These are phyloP conservation scores for Erigeron canadensis DNA, from an alignment of 129 eudicot species.

Conservation along the genomic window DNA sequence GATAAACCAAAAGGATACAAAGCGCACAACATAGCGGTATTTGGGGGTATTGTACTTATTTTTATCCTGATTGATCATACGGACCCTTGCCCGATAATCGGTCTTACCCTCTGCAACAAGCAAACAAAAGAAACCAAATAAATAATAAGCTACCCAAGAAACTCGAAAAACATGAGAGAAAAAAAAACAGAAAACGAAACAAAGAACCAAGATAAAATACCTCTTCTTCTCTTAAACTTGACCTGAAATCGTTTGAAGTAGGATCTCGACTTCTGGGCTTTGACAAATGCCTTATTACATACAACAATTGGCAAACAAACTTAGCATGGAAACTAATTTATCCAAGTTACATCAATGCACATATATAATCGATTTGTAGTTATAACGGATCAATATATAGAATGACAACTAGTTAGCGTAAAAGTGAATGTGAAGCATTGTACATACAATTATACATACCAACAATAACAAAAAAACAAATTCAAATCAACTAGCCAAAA, in stretches of 20 bases:
- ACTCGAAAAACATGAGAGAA: background rate
- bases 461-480: too few species aligned
- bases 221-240: constrained; percentile 62
- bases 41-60: constrained; percentile 66
- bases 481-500: too few species aligned
- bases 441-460: too few species aligned
- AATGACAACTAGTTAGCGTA: background rate
- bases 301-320: constrained; percentile 3
- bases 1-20: constrained; percentile 37
- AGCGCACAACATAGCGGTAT: constrained; percentile 56
- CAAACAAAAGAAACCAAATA: background rate
- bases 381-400: background rate
- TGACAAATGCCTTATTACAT: constrained; percentile 39
- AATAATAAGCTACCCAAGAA: background rate
- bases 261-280: constrained; percentile 51
- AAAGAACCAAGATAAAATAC: constrained; percentile 28
- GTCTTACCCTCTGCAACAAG: constrained; percentile 54
- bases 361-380: background rate
- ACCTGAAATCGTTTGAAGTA: constrained; percentile 64
- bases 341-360: background rate
- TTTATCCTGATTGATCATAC: constrained; percentile 60
- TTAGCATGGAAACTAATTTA: background rate
- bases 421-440: background rate
- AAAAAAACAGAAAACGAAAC: background rate
- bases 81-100: constrained; percentile 62